Conservation (phyloP, 352 stramenopile genomes). For the Pythium pectinolyticum region DNA sequence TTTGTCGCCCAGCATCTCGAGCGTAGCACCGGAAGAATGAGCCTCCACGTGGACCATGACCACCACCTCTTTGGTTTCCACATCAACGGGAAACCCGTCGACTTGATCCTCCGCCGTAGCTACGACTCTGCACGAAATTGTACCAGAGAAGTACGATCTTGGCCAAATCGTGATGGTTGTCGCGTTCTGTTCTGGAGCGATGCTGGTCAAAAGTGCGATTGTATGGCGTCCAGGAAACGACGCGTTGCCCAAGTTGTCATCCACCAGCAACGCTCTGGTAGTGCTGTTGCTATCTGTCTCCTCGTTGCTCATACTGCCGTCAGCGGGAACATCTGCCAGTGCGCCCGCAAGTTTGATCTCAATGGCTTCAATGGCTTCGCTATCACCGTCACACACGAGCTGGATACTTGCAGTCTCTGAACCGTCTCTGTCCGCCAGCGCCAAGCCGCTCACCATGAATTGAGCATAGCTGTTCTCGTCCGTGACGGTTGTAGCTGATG, state of each 20-base stretch:
- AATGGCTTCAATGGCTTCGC: background rate
- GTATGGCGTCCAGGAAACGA: background rate
- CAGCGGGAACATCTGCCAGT: background rate
- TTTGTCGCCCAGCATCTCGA: background rate
- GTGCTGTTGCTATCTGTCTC: background rate
- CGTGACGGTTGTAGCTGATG: background rate
- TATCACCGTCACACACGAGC: constrained; percentile 5
- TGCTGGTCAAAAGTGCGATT: constrained; percentile 4
- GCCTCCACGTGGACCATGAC: background rate
- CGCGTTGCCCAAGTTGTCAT: background rate
- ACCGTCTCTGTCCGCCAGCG: constrained; percentile 19
- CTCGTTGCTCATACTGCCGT: background rate
- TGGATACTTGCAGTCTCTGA: constrained; percentile 15
- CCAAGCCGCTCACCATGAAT: constrained; percentile 5
- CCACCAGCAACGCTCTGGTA: background rate
- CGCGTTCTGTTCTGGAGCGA: background rate
- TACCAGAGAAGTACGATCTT: constrained; percentile 33
- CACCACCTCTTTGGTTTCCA: background rate
- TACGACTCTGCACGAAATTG: constrained; percentile 29
- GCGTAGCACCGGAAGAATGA: constrained; percentile 6
- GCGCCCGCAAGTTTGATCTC: background rate
- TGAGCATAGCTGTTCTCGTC: constrained; percentile 2
- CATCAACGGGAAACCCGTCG: background rate
- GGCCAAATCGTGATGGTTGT: constrained; percentile 26
- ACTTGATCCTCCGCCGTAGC: constrained; percentile 22